Base-by-base conservation (phyloP, 2,329 filamentous ascomycete species). In the Coccinonectria pachysandricola region DNA sequence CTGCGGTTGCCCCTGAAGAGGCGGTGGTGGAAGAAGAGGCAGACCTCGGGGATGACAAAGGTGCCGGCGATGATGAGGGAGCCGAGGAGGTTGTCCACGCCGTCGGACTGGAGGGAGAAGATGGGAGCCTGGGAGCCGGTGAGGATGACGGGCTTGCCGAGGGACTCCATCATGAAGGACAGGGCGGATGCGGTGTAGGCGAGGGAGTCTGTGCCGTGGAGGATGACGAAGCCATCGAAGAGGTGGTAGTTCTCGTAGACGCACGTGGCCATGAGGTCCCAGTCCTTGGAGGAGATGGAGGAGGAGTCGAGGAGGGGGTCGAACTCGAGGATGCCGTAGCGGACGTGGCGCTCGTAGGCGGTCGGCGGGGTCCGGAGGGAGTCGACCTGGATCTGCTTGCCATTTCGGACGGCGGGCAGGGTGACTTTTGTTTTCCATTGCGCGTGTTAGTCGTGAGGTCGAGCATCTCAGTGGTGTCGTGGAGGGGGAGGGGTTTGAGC, bases 31-130 rank as follows among this genome's bases (percentile, higher is more conserved):
- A 95, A 95, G 62, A 92, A 94, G 18, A 95, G 68, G 50, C 84
- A 87, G 27, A 95, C 87, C 53, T 94, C 87, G 0, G 87, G 86
- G 31, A 95, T 84, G 60, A 85, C 81, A 49, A 93, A 93, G 34
- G 91, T 91, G 17, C 85, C 85, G 3, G 87, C 87, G 30, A 94
- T 79, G 48, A 94, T 85, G 46, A 94, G 68, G 2, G 84, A 87
- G 12, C 83, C 83, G 5, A 94, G 70, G 8, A 95, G 68, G 47
- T 94, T 95, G 58, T 92, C 86, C 19, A 86, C 81, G 7, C 86
- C 87, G 53, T 95, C 87, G 26, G 81, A 91, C 55, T 94, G 86
- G 14, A 93, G 71, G 34, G 87, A 78, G 43, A 91, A 80, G 68
- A 95, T 94, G 23, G 84, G 84, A 1, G 86, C 81, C 50, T 85